Percentiles rank a stretch among this genome's conserved stretches.
These are phyloP conservation scores for Gastroboletus turbinatus DNA, from an alignment of 1,284 basidiomycete genomes.

Conservation along the genomic window DNA sequence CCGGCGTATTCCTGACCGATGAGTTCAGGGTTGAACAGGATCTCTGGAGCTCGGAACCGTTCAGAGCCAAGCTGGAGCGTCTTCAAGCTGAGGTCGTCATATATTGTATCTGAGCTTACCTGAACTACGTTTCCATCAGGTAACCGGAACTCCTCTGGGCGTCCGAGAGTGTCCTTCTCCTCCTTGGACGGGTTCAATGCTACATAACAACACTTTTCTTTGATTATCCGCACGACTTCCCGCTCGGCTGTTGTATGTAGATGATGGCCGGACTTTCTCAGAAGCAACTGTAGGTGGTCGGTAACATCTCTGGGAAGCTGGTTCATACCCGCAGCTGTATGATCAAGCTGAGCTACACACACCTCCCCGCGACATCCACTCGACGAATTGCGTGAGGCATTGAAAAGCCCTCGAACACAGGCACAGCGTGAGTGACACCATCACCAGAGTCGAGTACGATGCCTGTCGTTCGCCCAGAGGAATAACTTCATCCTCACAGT, in stretches of 20 bases:
- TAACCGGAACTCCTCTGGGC: slow-evolving; percentile 87
- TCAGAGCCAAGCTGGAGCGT: slow-evolving; percentile 81
- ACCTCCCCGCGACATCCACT: slow-evolving; percentile 95
- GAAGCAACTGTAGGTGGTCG: slow-evolving; percentile 90
- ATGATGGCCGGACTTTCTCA: slow-evolving; percentile 94
- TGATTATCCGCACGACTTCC: slow-evolving; percentile 96
- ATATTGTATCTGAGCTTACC: slow-evolving; percentile 45
- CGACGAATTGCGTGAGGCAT: slow-evolving; percentile 98
- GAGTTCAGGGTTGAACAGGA: slow-evolving; percentile 96
- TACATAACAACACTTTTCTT: slow-evolving; percentile 97
- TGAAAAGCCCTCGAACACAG: slow-evolving; percentile 98
- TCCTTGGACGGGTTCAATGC: slow-evolving; percentile 91
- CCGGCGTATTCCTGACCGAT: slow-evolving; percentile 96
- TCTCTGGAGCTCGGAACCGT: slow-evolving; percentile 96
- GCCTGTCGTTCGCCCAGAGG: slow-evolving; percentile 97
- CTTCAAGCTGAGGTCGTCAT: slow-evolving; percentile 4
- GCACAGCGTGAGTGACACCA: slow-evolving; percentile 98
- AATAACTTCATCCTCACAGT: slow-evolving; percentile 68
- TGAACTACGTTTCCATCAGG: slow-evolving; percentile 95
- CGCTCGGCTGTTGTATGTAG: slow-evolving; percentile 96
- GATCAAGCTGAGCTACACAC: slow-evolving; percentile 23
- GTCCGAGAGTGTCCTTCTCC: slow-evolving; percentile 84
- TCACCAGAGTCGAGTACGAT: slow-evolving; percentile 99
- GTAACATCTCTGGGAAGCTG: slow-evolving; percentile 80
- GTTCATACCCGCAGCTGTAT: slow-evolving; percentile 14